Base-by-base conservation (phyloP, 1,284 basidiomycete genomes). In the Cryptococcus sp. region DNA sequence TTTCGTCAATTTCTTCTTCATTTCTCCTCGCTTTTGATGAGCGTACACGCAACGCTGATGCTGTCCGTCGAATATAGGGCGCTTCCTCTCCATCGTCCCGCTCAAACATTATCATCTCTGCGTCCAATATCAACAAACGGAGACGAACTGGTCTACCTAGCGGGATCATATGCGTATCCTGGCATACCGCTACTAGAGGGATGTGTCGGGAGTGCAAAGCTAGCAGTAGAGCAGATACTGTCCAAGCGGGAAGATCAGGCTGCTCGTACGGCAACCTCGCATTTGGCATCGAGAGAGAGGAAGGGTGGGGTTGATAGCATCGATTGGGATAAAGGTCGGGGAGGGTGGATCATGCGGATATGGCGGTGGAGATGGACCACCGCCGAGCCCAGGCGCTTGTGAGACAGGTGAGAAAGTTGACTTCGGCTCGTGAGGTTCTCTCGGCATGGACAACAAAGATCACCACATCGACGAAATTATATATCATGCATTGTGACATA, bases 161-260 rank as follows among this genome's bases (percentile, higher is more conserved):
- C 69, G 1, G 78, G 78, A 16, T 69, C 71, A 5, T 80, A 78
- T 54, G 76, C 73, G 13, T 73, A 76, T 55, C 73, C 76, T 10
- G 78, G 78, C 11, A 80, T 80, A 58, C 78, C 78, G 7, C 61
- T 82, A 16, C 61, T 79, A 3, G 78, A 79, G 59, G 79, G 79
- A 5, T 79, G 77, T 46, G 78, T 80, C 19, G 74, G 69, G 3
- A 74, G 72, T 52, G 75, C 78, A 7, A 69, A 69, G 46, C 49
- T 61, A 5, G 77, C 69, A 4, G 72, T 68, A 0, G 54, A 64
- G 15, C 63, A 56, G 10, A 61, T 76, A 6, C 39, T 66, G 3
- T 54, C 41, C 23, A 46, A 55, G n/a, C 25, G 22, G 11, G 22
- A 22, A 22, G 20, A 45, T 38, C 50, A 29, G 20, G n/a, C 47